Conservation (phyloP, 148 eudicot species). For the Pouteria glomerata region DNA sequence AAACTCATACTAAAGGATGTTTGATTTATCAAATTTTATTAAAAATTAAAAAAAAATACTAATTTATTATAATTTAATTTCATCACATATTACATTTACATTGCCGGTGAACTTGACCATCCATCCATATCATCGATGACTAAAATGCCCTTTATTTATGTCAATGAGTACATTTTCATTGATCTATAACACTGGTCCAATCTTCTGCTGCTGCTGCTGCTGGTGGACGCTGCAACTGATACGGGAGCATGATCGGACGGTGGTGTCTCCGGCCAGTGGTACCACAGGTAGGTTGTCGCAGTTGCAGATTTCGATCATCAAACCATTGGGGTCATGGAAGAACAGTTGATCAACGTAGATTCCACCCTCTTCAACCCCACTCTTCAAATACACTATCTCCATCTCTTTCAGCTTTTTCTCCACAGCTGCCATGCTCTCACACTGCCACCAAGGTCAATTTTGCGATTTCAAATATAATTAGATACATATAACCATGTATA, state of each 20-base stretch:
- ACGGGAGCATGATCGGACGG: conserved; percentile 11
- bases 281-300: conserved; percentile 39
- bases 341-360: conserved; percentile 40
- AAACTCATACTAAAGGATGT: too few species aligned
- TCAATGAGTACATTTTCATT: too few species aligned
- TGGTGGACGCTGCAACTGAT: conserved; percentile 5
- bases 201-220: conserved; percentile 5
- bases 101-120: too few species aligned
- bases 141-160: too few species aligned
- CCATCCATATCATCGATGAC: too few species aligned
- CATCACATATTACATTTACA: too few species aligned
- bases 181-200: not conserved
- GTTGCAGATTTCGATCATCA: conserved; percentile 48
- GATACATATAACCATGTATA: too few species aligned
- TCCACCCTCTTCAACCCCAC: conserved; percentile 36
- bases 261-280: conserved; percentile 20
- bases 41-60: too few species aligned
- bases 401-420: conserved; percentile 32
- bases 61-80: too few species aligned
- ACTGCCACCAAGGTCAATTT: conserved; percentile 18
- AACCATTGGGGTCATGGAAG: conserved; percentile 56
- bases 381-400: conserved; percentile 30
- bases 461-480: not conserved
- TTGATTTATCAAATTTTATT: too few species aligned
- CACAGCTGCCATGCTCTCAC: conserved; percentile 35